Conservation (phyloP, 352 stramenopile genomes). For the Elongisporangium anandrum region DNA sequence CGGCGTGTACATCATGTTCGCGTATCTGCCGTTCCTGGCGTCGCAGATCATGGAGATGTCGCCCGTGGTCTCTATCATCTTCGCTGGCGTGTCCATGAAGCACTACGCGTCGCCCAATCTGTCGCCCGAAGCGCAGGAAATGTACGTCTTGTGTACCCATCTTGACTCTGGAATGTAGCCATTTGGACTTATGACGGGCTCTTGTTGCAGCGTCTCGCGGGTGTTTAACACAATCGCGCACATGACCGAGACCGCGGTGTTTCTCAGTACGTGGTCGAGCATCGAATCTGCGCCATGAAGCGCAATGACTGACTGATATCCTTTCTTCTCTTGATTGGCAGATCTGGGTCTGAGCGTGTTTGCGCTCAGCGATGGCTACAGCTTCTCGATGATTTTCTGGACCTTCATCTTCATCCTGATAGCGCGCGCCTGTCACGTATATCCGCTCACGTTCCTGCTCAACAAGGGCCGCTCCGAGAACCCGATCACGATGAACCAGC, state of each 20-base stretch:
- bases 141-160: slow-evolving; percentile 28
- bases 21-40: slow-evolving; percentile 76
- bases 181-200: not conserved
- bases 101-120: slow-evolving; percentile 89
- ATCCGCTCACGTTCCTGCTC: slow-evolving; percentile 77
- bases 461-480: slow-evolving; percentile 55
- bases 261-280: slow-evolving; percentile 68
- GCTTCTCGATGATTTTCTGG: slow-evolving; percentile 85
- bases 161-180: not conserved
- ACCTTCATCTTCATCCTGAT: slow-evolving; percentile 83
- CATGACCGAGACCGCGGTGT: slow-evolving; percentile 91
- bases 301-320: not conserved
- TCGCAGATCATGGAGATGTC: slow-evolving; percentile 78
- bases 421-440: slow-evolving; percentile 81
- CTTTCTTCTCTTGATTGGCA: slow-evolving; percentile 17
- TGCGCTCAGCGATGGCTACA: slow-evolving; percentile 68
- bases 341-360: slow-evolving; percentile 91
- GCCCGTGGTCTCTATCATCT: slow-evolving; percentile 93
- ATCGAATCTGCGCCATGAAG: not conserved
- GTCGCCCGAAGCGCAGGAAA: slow-evolving; percentile 63
- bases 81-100: slow-evolving; percentile 90
- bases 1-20: slow-evolving; percentile 84
- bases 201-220: slow-evolving; percentile 50
- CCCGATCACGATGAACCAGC: slow-evolving; percentile 82
- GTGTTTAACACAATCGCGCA: slow-evolving; percentile 91